Conservation (phyloP, 2,329 filamentous ascomycete species). For the Didymosphaeria variabile region DNA sequence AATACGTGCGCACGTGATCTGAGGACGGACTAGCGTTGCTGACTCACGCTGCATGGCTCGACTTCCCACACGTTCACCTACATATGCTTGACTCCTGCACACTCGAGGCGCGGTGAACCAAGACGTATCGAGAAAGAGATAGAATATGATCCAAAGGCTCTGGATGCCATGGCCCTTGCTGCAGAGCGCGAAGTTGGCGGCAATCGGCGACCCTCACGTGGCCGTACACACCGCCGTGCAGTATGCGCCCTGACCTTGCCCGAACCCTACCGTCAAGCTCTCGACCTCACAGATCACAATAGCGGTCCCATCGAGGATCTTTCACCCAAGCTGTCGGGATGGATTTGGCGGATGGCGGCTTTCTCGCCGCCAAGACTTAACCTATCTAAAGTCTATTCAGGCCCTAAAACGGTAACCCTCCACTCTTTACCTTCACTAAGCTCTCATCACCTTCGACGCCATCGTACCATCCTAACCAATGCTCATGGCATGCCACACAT, state of each 20-base stretch:
- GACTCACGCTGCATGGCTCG: no score
- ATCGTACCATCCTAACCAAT: constrained; percentile 26
- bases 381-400: constrained; percentile 42
- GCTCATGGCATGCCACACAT: not conserved
- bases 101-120: not conserved
- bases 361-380: constrained; percentile 29
- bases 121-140: constrained; percentile 8
- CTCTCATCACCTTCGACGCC: constrained; percentile 21
- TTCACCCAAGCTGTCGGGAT: constrained; percentile 8
- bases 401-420: constrained; percentile 31
- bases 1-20: constrained; percentile 3
- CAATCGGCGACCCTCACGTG: not conserved
- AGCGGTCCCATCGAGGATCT: not conserved
- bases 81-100: not conserved
- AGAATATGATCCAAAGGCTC: not conserved
- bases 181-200: not conserved
- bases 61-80: no score
- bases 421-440: constrained; percentile 22
- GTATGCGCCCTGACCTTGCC: not conserved
- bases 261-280: not conserved
- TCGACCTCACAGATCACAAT: not conserved
- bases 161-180: not conserved
- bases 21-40: no score
- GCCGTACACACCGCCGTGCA: not conserved
- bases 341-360: not conserved